phyloP scores from a whole-genome alignment of 2,329 filamentous ascomycete genomes.

The Paecilomyces niveus region DNA sequence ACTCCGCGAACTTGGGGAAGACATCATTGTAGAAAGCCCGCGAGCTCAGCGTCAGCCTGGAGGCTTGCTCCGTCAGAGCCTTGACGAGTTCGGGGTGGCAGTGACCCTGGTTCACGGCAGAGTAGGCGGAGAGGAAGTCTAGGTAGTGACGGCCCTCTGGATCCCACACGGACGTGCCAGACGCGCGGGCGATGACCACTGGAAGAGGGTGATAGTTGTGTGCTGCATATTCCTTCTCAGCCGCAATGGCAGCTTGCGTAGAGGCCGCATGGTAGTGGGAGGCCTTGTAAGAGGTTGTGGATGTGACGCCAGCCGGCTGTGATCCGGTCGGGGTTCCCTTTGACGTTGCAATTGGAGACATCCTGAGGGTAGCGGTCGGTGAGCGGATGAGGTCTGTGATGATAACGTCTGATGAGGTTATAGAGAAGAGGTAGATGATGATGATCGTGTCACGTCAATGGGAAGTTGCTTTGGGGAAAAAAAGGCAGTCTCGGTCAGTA shows the following conservation, averaged over 20 bases:
- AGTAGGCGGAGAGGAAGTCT: slow-evolving; percentile 97
- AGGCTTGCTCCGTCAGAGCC: slow-evolving; percentile 80
- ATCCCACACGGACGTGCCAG: slow-evolving; percentile 89
- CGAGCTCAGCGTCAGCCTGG: slow-evolving; percentile 82
- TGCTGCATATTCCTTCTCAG: slow-evolving; percentile 78
- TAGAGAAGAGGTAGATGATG: not conserved
- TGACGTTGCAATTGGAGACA: slow-evolving; percentile 17
- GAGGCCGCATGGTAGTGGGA: slow-evolving; percentile 66
- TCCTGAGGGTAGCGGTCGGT: slow-evolving; percentile 4
- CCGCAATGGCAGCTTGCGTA: slow-evolving; percentile 68
- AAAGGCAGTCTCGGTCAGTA: not conserved
- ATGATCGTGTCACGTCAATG: not conserved
- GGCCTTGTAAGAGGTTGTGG: slow-evolving; percentile 31
- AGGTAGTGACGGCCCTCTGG: slow-evolving; percentile 93
- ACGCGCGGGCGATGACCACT: slow-evolving; percentile 80
- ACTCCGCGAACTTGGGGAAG: slow-evolving; percentile 91
- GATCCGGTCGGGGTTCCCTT: slow-evolving; percentile 13
- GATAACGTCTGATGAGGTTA: not conserved
- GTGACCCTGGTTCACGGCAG: slow-evolving; percentile 95
- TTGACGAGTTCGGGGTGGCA: slow-evolving; percentile 95
- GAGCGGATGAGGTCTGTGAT: not conserved
- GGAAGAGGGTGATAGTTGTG: slow-evolving; percentile 99
- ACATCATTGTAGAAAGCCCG: slow-evolving; percentile 98
- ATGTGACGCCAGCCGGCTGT: slow-evolving; percentile 15
- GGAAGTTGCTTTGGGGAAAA: not conserved